Evolutionary conservation across 2,329 filamentous ascomycete genomes (phyloP), one percentile per base, ranked within the genome.

Genomic region (Byssoonygena ceratinophila): DNA sequence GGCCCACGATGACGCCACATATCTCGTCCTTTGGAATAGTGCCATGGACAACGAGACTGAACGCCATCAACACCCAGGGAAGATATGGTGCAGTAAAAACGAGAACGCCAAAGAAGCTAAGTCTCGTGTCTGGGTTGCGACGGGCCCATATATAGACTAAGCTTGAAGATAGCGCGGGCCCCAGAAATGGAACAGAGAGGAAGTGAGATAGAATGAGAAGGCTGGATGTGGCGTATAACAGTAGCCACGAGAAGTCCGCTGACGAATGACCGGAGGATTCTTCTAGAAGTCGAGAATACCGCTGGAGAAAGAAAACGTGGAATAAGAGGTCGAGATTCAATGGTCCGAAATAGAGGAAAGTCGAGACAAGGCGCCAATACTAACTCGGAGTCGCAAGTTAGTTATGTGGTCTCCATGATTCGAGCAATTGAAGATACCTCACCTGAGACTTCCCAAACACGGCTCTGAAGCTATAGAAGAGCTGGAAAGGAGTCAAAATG

Each of bases 141-240:
- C 92, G 80, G 57, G 89, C 92, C 92, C 92, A 98, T 63, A 98
- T 96, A 69, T 98, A 98, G 53, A 97, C 91, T 56, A 98, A 76
- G 4, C 87, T 95, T 46, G 88, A 94, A 3, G 87, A 94, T 12
- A 98, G 78, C 1, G 91, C 87, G 39, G 90, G 87, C n/a, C 92
- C 92, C 9, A 98, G 80, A 68, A 96, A 98, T 0, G 87, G 87
- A 75, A 97, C 88, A 23, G 85, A 89, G 46, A 95, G 84, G 56
- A 96, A 75, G 1, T 91, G 90, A 41, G 90, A 92, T 37, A 97
- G 76, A 40, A 82, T 73, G 52, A 97, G 79, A 16, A 98, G 80
- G 53, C 84, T 85, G 1, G 80, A 78, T 66, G 83, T 88, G 53
- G 89, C 84, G 67, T 94, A 97, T 49, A 92, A 74, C 1, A 98